phyloP scores from a whole-genome alignment of 2,329 filamentous ascomycete genomes.

The Aspergillus thermomutatus region DNA sequence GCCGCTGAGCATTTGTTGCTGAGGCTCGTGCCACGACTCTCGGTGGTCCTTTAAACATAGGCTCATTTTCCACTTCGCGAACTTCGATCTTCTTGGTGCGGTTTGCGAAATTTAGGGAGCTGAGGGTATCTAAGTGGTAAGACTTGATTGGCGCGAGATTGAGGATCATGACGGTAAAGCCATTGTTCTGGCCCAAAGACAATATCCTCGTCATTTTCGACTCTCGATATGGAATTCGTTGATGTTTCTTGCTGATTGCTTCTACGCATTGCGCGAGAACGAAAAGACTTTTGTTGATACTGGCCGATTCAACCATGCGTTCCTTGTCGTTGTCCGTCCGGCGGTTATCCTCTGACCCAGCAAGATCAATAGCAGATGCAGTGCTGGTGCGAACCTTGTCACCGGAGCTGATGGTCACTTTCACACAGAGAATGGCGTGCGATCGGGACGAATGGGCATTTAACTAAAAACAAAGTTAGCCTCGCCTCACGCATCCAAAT shows the following conservation, averaged over 20 bases:
- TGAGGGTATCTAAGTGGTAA: conserved; percentile 90
- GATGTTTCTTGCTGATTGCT: conserved; percentile 74
- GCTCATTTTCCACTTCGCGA: conserved; percentile 91
- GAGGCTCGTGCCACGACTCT: conserved; percentile 46
- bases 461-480: conserved; percentile 46
- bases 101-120: conserved; percentile 91
- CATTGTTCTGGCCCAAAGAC: conserved; percentile 89
- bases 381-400: conserved; percentile 71
- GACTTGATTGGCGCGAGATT: conserved; percentile 88
- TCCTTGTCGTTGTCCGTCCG: conserved; percentile 92
- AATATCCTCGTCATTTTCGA: conserved; percentile 97
- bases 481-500: background rate
- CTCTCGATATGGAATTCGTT: conserved; percentile 85
- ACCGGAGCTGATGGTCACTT: conserved; percentile 72
- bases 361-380: conserved; percentile 89
- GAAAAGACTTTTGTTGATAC: conserved; percentile 96
- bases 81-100: conserved; percentile 95
- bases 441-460: conserved; percentile 88
- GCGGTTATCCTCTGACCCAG: conserved; percentile 92
- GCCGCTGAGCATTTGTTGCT: conserved; percentile 55
- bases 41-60: conserved; percentile 75
- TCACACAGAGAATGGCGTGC: conserved; percentile 87
- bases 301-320: conserved; percentile 87
- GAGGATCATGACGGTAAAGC: conserved; percentile 92
- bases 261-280: conserved; percentile 94